Percentiles rank a stretch among this genome's conserved stretches.
Evolutionary conservation across 1,284 basidiomycete genomes (phyloP).

Genomic region (Butyriboletus appendiculatus): DNA sequence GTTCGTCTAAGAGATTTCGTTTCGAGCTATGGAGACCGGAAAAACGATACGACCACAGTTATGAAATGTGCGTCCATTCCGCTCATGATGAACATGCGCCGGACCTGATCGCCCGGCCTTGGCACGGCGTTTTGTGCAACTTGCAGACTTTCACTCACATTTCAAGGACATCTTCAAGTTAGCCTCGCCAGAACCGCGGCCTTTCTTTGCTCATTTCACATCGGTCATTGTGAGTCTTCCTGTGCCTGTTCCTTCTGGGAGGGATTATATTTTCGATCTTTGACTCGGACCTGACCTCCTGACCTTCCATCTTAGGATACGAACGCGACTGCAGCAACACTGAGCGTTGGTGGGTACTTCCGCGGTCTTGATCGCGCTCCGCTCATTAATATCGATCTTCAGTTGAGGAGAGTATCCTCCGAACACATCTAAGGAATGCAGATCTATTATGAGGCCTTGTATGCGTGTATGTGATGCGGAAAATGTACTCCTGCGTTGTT

Average conservation of each 20-base stretch:
- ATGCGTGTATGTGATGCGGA: neutral
- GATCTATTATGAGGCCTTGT: conserved; percentile 29
- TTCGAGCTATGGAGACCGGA: conserved; percentile 60
- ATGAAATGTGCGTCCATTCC: conserved; percentile 53
- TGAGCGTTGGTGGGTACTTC: conserved; percentile 52
- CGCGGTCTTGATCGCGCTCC: neutral
- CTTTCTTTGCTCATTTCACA: conserved; percentile 72
- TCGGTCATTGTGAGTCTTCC: conserved; percentile 61
- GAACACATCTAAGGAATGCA: conserved; percentile 34
- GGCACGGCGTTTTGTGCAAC: conserved; percentile 16
- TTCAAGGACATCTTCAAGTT: conserved; percentile 64
- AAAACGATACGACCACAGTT: conserved; percentile 56
- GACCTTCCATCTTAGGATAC: conserved; percentile 51
- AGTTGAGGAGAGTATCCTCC: conserved; percentile 41
- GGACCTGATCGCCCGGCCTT: conserved; percentile 7
- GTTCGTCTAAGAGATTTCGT: conserved; percentile 61
- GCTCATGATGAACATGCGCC: neutral
- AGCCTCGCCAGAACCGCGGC: conserved; percentile 59
- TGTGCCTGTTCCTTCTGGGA: conserved; percentile 8
- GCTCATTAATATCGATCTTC: neutral
- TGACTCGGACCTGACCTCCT: conserved; percentile 6
- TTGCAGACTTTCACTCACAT: conserved; percentile 64
- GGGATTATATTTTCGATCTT: neutral
- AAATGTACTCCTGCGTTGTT: neutral
- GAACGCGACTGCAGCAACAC: conserved; percentile 63